Percentiles rank a stretch among this genome's conserved stretches.
These are phyloP conservation scores for Phytophthora boehmeriae DNA, from an alignment of 352 stramenopile species.

Conservation along the genomic window DNA sequence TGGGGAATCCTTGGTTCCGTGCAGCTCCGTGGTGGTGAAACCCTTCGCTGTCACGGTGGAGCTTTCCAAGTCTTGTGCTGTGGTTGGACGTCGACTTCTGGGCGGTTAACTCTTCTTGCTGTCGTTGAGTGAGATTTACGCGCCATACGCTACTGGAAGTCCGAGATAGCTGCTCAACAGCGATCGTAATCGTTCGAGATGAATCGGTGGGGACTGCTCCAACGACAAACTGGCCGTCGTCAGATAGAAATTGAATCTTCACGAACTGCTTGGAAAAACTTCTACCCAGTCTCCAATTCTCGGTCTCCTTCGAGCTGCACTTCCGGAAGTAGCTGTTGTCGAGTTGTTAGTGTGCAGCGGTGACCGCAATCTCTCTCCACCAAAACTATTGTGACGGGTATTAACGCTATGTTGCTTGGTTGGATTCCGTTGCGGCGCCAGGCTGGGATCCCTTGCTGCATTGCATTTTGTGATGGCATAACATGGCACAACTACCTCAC, in stretches of 20 bases:
- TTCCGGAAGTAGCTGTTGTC: neutral
- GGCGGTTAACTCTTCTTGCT: constrained; percentile 10
- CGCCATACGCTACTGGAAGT: constrained; percentile 53
- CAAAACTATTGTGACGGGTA: neutral
- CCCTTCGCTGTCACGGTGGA: constrained; percentile 55
- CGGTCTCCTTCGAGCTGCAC: constrained; percentile 18
- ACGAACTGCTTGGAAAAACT: constrained; percentile 52
- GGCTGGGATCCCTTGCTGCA: neutral
- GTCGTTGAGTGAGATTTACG: constrained; percentile 13
- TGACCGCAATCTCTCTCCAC: neutral
- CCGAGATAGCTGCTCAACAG: constrained; percentile 32
- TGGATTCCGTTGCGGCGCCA: constrained; percentile 8
- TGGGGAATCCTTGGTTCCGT: constrained; percentile 63
- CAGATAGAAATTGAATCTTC: constrained; percentile 45
- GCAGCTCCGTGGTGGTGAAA: constrained; percentile 62
- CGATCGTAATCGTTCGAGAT: constrained; percentile 29
- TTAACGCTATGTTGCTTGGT: constrained; percentile 1
- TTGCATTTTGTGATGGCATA: constrained; percentile 10
- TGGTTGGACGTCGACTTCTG: neutral
- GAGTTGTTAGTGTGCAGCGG: constrained; percentile 1
- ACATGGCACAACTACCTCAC: constrained; percentile 21
- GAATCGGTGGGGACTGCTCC: constrained; percentile 18
- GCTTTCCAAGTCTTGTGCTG: constrained; percentile 37
- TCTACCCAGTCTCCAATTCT: constrained; percentile 63
- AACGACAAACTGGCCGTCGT: constrained; percentile 36